These are phyloP conservation scores for Beauveria bassiana DNA, from an alignment of 2,329 filamentous ascomycete species.

Conservation along the genomic window DNA sequence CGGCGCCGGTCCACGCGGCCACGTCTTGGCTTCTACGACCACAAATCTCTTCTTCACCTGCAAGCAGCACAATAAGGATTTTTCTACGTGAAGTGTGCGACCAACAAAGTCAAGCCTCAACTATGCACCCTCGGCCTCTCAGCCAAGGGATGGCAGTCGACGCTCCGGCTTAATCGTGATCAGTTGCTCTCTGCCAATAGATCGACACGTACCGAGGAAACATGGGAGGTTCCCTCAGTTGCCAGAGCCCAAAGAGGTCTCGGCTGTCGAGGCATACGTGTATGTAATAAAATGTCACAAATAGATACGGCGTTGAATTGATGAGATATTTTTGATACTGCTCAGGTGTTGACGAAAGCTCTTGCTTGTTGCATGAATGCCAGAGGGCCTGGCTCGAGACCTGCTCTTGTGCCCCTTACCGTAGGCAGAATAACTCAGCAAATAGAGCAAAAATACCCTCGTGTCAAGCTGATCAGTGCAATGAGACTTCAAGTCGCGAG, in stretches of 20 bases:
- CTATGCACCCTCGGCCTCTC: constrained; percentile 81
- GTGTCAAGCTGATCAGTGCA: not conserved
- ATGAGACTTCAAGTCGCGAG: not conserved
- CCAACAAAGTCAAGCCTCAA: constrained; percentile 93
- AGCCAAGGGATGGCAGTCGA: constrained; percentile 70
- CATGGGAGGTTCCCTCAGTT: constrained; percentile 58
- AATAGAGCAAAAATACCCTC: not conserved
- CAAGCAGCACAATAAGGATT: not conserved
- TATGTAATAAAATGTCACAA: constrained; percentile 11
- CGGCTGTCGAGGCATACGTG: constrained; percentile 46
- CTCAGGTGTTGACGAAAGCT: not conserved
- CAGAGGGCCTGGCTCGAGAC: not conserved
- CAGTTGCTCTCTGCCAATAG: constrained; percentile 67
- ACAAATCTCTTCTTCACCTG: not conserved
- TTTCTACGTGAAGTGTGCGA: constrained; percentile 50
- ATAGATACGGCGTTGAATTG: not conserved
- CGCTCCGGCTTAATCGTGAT: constrained; percentile 99
- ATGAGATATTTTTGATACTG: not conserved
- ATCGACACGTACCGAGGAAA: constrained; percentile 73
- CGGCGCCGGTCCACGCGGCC: not conserved
- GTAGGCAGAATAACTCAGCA: not conserved
- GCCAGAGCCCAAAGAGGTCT: constrained; percentile 39
- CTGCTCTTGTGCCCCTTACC: constrained; percentile 1
- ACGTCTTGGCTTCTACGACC: not conserved
- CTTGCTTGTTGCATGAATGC: not conserved